These are phyloP conservation scores for Xylariaceae sp. DNA, from an alignment of 2,329 filamentous ascomycete species.

Conservation along the genomic window DNA sequence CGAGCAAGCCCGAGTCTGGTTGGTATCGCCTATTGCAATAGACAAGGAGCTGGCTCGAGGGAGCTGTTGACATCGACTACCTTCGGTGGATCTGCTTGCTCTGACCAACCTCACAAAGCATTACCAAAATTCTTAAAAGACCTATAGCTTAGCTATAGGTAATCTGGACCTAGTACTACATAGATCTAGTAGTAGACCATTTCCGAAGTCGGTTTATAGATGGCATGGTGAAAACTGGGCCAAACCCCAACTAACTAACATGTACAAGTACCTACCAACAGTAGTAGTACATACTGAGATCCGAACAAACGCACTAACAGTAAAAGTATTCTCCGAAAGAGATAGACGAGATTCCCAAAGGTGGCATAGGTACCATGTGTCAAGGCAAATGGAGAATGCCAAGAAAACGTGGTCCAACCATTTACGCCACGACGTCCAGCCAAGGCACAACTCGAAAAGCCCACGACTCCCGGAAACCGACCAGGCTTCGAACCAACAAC, in stretches of 20 bases:
- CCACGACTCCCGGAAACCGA: no score
- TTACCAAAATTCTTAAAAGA: no score
- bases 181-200: background rate
- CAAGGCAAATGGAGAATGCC: background rate
- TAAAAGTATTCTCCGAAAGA: conserved; percentile 13
- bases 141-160: no score
- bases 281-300: background rate
- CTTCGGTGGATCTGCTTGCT: no score
- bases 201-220: background rate
- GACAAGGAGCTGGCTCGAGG: no score
- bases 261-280: background rate
- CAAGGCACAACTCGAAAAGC: background rate
- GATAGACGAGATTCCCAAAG: conserved; percentile 7
- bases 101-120: no score
- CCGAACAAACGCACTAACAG: background rate
- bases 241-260: background rate
- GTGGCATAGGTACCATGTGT: no score
- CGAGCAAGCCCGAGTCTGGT: background rate
- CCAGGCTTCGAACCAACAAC: no score
- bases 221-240: background rate
- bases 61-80: no score
- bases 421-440: background rate
- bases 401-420: conserved; percentile 23
- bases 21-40: conserved; percentile 4
- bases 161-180: no score